Evolutionary conservation across 257 asterid genomes (phyloP).

Genomic region (Nicotiana otophora): DNA sequence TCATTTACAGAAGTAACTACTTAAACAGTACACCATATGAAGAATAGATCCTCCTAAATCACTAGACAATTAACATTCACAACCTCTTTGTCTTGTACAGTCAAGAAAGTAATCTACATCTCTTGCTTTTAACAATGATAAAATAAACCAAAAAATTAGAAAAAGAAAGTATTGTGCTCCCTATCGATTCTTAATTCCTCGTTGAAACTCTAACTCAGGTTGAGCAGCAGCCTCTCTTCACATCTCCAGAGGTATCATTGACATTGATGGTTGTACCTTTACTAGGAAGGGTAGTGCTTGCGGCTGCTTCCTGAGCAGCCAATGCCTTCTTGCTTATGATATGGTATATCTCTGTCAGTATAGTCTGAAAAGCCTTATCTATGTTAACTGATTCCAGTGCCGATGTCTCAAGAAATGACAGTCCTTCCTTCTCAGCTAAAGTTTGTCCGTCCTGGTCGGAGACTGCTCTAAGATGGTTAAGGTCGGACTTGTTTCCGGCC

Average conservation of each 20-base stretch:
- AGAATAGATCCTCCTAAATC: constrained; percentile 7
- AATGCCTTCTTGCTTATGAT: constrained; percentile 15
- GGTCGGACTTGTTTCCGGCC: constrained; percentile 19
- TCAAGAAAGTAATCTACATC: constrained; percentile 18
- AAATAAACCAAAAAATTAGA: not conserved
- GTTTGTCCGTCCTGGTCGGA: constrained; percentile 13
- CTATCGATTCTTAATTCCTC: not conserved
- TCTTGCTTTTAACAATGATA: not conserved
- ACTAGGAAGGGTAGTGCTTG: constrained; percentile 1
- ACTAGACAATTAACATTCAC: constrained; percentile 14
- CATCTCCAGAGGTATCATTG: not conserved
- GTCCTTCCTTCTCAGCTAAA: constrained; percentile 14
- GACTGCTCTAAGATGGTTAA: constrained; percentile 16
- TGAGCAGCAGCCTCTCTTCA: constrained; percentile 14
- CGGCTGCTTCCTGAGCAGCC: constrained; percentile 16
- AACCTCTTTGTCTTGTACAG: constrained; percentile 11
- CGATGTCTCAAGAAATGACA: constrained; percentile 16
- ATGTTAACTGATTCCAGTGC: constrained; percentile 15
- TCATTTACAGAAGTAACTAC: not conserved
- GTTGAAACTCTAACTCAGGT: not conserved
- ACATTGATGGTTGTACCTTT: constrained; percentile 19
- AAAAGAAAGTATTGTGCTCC: not conserved
- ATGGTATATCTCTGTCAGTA: constrained; percentile 13
- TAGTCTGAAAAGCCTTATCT: constrained; percentile 17
- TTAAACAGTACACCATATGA: not conserved